Base-by-base conservation (phyloP, 345 rosid genomes). In the Euphorbia lathyris region DNA sequence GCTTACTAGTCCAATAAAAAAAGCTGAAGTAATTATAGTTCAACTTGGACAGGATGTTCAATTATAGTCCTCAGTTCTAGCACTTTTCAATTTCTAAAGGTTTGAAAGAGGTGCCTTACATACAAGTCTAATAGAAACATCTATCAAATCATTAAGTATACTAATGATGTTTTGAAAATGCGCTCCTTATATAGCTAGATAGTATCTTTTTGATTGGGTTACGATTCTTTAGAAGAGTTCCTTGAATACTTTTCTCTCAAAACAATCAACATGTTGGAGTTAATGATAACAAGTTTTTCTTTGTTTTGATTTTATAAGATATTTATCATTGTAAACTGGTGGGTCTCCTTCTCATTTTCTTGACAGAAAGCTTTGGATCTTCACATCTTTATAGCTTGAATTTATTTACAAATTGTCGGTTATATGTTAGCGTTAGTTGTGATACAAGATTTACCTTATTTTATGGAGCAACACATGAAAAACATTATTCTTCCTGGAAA, bases 61-160 rank as follows among this genome's bases (percentile, higher is more conserved):
- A n/a, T n/a, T n/a, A n/a, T n/a, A n/a, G n/a, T n/a, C n/a, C n/a
- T n/a, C n/a, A n/a, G n/a, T n/a, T n/a, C n/a, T n/a, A n/a, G n/a
- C n/a, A n/a, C n/a, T n/a, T n/a, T n/a, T n/a, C n/a, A n/a, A n/a
- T n/a, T n/a, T n/a, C n/a, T n/a, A n/a, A n/a, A n/a, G n/a, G n/a
- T n/a, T n/a, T n/a, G n/a, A n/a, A n/a, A n/a, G n/a, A n/a, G n/a
- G n/a, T n/a, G n/a, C n/a, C n/a, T n/a, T n/a, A n/a, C n/a, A n/a
- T n/a, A n/a, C n/a, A n/a, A n/a, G 98, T 81, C 85, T 94, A 58
- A 94, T 90, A 76, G 98, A 94, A 77, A 90, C 97, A 75, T 91
- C 97, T 32, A 91, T 94, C 80, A 94, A 94, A 79, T 94, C 97
- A 50, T 82, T 94, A 59, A 88, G 93, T 29, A 90, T 91, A 81